Base-by-base conservation (phyloP, 129 eudicot genomes). In the Pittosporum tobira region DNA sequence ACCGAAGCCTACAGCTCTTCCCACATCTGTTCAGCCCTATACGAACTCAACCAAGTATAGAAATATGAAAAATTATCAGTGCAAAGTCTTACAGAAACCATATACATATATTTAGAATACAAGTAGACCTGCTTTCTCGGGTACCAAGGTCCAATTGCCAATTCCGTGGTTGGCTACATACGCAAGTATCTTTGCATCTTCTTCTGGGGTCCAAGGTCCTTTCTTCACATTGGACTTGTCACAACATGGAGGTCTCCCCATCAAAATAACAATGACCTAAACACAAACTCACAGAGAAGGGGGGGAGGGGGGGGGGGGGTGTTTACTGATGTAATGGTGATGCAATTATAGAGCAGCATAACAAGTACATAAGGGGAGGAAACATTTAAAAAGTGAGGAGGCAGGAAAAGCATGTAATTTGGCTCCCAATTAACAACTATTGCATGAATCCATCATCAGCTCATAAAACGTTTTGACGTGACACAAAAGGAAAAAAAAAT, bases 231-330 rank as follows among this genome's bases (percentile, higher is more conserved):
- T 87, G 12, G 94, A 69, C 74, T 93, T 93, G 61, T 87, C 94
- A 57, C 99, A 93, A 62, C 99, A 93, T 46, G 99, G 99, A 55
- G 99, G 96, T 57, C 99, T 87, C 51, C 96, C 99, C 99, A 93
- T 93, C 55, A 50, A 19, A 37, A 27, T 31, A 2, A 2, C 23
- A 25, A 19, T 2, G 46, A 30, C 51, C 30, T 30, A 15, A 24
- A 22, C 67, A 40, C 73, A 51, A 45, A 66, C 62, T 44, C 51
- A 60, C 29, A n/a, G 19, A 46, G 28, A 66, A 24, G 60, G 15
- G 48, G 16, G 62, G 26, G 62, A 29, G 63, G 45, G 42, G n/a
- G n/a, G n/a, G n/a, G n/a, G n/a, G n/a, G n/a, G n/a, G n/a, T n/a
- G n/a, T n/a, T n/a, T n/a, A n/a, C n/a, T n/a, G n/a, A n/a, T 70